Base-by-base conservation (phyloP, 2,329 filamentous ascomycete species). In the Aspergillus ochraceus region DNA sequence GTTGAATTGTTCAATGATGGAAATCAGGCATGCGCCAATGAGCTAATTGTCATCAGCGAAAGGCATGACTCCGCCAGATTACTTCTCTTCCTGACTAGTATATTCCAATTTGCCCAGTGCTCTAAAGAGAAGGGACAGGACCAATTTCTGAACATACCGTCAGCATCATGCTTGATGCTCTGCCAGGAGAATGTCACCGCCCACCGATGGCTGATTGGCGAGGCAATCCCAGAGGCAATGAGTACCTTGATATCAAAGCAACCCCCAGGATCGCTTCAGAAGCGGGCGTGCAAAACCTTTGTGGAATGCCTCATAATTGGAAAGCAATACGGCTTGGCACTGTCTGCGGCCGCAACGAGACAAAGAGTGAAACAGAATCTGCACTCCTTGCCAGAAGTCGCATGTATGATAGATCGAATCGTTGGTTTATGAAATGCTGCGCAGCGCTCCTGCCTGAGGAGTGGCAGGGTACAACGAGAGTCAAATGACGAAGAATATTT, bases 91-190 rank as follows among this genome's bases (percentile, higher is more conserved):
- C 59, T 65, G 58, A 53, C 69, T 62, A 57, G 62, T 63, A 36
- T 73, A 63, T 60, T 73, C 64, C 57, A 71, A 59, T 58, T 72
- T 64, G 54, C 66, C 60, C 49, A 70, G 66, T 42, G 62, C 61
- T 52, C 59, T 6, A 17, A 58, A 8, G 60, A 62, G 52, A 49
- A 64, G 50, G 64, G 64, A 61, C 63, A 59, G 54, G 57, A 64
- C 52, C 54, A 59, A 20, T 64, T 65, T 56, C 61, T 66, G 45
- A 64, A 64, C 46, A 53, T 66, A 30, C 56, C 58, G 45, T 55
- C 64, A 1, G 66, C 64, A 52, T 10, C 67, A 59, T 68, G 66
- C 58, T 57, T 68, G 57, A 63, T 69, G 49, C 61, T 69, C 57
- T 69, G 65, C 52, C 66, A 66, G 55, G 57, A 62, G 30, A 63